Evolutionary conservation across 441 rosid genomes (phyloP), one percentile per base, ranked within the genome.

Genomic region (Jatropha multifida): DNA sequence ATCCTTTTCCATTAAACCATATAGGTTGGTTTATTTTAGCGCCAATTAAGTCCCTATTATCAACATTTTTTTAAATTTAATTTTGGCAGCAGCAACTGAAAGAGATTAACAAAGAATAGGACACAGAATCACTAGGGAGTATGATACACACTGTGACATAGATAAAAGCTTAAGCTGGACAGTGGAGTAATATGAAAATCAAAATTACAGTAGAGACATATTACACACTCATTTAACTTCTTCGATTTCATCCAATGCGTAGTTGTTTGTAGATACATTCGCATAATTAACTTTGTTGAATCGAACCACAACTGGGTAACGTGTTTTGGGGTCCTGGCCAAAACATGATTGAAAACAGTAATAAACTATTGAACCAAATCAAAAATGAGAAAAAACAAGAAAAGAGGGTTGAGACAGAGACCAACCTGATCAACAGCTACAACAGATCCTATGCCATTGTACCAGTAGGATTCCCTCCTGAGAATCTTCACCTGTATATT

Each of bases 221-320:
- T 56, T 17, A 48, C 40, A 58, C 68, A 58, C 69, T 90, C 85
- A 86, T 85, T 88, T 82, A 49, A 89, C 88, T 87, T 90, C 96
- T 65, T 77, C 89, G 26, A 94, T 86, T 86, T 92, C 98, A 73
- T 92, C 97, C 93, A 94, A 81, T 52, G 97, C 96, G 20, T 92
- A 94, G 90, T 92, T 94, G 89, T 94, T 94, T 68, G 97, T 94
- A 4, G 97, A 94, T 80, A 94, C 90, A 82, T 90, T 94, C 2
- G 94, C 97, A 69, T 90, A 91, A 73, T 94, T 92, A 63, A 94
- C 96, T 81, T 94, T 94, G 76, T 87, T 68, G 83, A 94, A 92
- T 80, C 97, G 90, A 80, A 94, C 98, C 81, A 94, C 97, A 15
- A 91, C 98, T 2, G 97, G 98, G 81, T 94, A 94, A 65, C 89